Base-by-base conservation (phyloP, 164 flowering plant species). In the Liriodendron chinense region DNA sequence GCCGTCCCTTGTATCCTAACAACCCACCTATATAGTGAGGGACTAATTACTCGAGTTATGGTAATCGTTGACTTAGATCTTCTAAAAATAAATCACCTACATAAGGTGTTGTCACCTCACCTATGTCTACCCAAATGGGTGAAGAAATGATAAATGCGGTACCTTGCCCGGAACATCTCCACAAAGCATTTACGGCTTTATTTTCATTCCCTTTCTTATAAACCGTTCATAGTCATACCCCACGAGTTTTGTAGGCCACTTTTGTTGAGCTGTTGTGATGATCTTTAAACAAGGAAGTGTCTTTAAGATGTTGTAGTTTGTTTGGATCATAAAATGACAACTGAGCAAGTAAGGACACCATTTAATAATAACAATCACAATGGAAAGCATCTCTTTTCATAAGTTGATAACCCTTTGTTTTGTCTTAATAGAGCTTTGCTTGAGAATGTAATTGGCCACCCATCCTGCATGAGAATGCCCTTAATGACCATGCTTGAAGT, bases 281-380 rank as follows among this genome's bases (percentile, higher is more conserved):
- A 71, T 18, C 12, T 48, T 21, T 16, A 56, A 65, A 1, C 57
- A 21, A 10, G 16, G 12, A 13, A 71, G 61, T 18, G 23, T 21
- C 53, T 48, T 48, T 4, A 48, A 4, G 53, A 4, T 48, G 53
- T 48, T 48, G 9, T 48, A 9, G 53, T 71, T 65, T 9, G 64
- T 56, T 12, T 12, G 34, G 3, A 71, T 28, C 9, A 12, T 53
- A 23, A 59, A 71, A 5, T 26, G 25, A 6, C 24, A 9, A 13
- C 74, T 65, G 48, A 71, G 20, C 2, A 71, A 21, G 5, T 71
- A 71, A 9, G 64, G 65, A 9, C 48, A 1, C 74, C 65, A 71
- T 7, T 50, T 13, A 2, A 12, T 23, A 1, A 71, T 23, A 2
- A 22, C 65, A 2, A 20, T 5, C 1, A 71, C 47, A 2, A 59